phyloP scores from a whole-genome alignment of 768 basidiomycete species.

The Pholiota microspora region DNA sequence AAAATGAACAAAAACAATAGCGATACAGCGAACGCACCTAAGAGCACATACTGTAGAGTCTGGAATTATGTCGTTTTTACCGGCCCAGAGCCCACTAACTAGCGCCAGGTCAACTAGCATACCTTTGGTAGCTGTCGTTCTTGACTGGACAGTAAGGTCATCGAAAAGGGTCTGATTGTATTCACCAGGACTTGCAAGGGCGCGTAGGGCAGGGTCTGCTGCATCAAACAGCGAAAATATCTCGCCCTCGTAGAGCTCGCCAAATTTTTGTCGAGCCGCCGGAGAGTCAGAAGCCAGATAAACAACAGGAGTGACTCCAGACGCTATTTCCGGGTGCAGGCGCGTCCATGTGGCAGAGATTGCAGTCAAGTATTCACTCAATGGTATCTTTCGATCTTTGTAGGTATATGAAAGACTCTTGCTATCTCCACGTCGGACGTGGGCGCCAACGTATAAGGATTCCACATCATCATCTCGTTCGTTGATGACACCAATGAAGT shows the following conservation, averaged over 20 bases:
- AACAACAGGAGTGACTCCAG: conserved; percentile 31
- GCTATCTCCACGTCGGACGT: conserved; percentile 64
- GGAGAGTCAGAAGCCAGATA: conserved; percentile 67
- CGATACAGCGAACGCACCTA: conserved; percentile 46
- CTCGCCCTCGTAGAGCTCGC: conserved; percentile 32
- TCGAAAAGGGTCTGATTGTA: conserved; percentile 57
- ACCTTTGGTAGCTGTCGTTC: conserved; percentile 54
- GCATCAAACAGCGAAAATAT: conserved; percentile 48
- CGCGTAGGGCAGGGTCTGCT: conserved; percentile 37
- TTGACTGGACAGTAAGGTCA: conserved; percentile 32
- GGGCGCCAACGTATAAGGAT: conserved; percentile 48
- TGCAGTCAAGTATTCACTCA: conserved; percentile 45
- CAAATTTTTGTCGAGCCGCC: conserved; percentile 39
- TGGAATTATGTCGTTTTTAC: conserved; percentile 41
- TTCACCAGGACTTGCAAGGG: conserved; percentile 46
- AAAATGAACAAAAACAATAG: too few relatives aligned
- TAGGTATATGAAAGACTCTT: conserved; percentile 43
- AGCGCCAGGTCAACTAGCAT: conserved; percentile 70
- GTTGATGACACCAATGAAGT: conserved; percentile 18
- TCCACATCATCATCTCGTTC: neutral
- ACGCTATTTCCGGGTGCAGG: conserved; percentile 19
- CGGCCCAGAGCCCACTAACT: conserved; percentile 60
- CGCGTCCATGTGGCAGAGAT: conserved; percentile 41
- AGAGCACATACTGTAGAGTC: conserved; percentile 55
- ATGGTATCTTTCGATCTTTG: conserved; percentile 44